These are phyloP conservation scores for Fusarium sp. DNA, from an alignment of 2,329 filamentous ascomycete genomes.

Conservation along the genomic window DNA sequence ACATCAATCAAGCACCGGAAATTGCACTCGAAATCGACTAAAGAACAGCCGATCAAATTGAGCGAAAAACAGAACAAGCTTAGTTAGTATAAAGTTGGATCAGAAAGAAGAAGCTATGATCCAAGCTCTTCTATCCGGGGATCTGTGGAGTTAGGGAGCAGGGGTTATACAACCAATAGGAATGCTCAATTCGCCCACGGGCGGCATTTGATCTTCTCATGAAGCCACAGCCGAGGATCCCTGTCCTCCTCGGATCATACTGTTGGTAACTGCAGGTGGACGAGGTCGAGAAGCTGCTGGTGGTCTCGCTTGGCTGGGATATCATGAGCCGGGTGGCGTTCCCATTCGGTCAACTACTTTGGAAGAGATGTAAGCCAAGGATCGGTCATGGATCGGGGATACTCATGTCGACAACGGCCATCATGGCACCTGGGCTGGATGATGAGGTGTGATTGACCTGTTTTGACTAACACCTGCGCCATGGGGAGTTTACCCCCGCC, in stretches of 20 bases:
- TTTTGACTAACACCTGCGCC: constrained; percentile 26
- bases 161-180: constrained; percentile 34
- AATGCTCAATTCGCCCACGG: constrained; percentile 36
- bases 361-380: constrained; percentile 39
- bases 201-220: constrained; percentile 28
- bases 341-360: constrained; percentile 41
- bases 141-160: constrained; percentile 34
- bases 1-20: constrained; percentile 7
- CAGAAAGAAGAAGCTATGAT: constrained; percentile 19
- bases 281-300: neutral
- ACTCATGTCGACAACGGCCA: constrained; percentile 8
- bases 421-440: constrained; percentile 33
- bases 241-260: constrained; percentile 20
- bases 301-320: constrained; percentile 15
- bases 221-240: constrained; percentile 21
- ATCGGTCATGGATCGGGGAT: constrained; percentile 31
- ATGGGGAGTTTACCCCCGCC: constrained; percentile 6
- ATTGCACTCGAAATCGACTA: constrained; percentile 14
- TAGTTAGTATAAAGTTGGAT: constrained; percentile 26
- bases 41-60: constrained; percentile 33
- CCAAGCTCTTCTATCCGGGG: constrained; percentile 19
- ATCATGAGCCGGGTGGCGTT: constrained; percentile 28
- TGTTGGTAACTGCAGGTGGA: constrained; percentile 24
- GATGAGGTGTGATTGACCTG: constrained; percentile 35
- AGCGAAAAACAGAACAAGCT: constrained; percentile 39